Evolutionary conservation across 805 yeast species (phyloP), one percentile per base, ranked within the genome.

Genomic region (Metschnikowia corniflorae): DNA sequence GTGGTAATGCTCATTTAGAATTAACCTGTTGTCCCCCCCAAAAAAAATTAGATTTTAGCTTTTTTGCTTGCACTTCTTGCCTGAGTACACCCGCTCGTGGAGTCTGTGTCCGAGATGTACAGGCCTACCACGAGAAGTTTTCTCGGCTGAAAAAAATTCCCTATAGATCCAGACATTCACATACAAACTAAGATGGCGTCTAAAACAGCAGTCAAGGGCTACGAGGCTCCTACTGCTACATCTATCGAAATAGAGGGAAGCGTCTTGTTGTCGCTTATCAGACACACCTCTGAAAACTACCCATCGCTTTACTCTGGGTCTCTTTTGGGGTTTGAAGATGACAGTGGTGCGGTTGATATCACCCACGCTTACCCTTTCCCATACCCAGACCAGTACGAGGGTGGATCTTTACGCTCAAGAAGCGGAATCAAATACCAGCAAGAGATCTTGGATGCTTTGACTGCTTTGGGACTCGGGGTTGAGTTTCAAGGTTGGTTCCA

Each of bases 401-500:
- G 78, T 13, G 78, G 78, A 14, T 71, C 86, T 20, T 75, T 75
- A 55, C 68, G 76, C 38, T 68, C 80, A 37, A 73, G 77, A 53
- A 70, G 78, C 47, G 85, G 86, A 41, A 65, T 67, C 40, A 76
- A 73, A 56, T 87, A 78, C 64, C 88, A 82, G 57, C 74, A 73
- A 34, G 87, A 82, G 31, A 68, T 83, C 52, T 67, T 82, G 47
- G 73, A 76, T 28, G 74, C 77, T 42, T 72, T 86, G 45, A 75
- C 70, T 51, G 72, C 70, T 37, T 75, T 79, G 43, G 81, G 82
- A 32, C 69, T 76, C 42, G 89, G 88, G 30, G 70, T 78, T 28
- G 84, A 80, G 54, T 71, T 80, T 42, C 75, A 80, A 45, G 96
- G 96, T 22, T 86, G 89, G 87, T 86, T 84, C 64, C 77, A 85